Percentiles rank a stretch among this genome's conserved stretches.
phyloP scores from a whole-genome alignment of 2,329 filamentous ascomycete genomes.

The Pyrenophora teres region DNA sequence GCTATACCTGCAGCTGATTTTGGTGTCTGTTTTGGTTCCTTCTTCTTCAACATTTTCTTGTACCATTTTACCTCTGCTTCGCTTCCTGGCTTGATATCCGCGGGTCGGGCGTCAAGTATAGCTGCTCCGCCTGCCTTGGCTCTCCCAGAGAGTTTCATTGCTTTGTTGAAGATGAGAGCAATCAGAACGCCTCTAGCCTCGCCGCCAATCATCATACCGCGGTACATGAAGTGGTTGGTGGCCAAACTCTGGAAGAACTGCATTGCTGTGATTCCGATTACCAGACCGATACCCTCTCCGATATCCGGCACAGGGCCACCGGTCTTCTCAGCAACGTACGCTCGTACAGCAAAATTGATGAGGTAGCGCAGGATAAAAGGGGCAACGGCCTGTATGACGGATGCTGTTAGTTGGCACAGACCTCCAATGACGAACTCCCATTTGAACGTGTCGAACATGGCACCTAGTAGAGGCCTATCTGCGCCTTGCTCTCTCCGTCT shows the following conservation, averaged over 20 bases:
- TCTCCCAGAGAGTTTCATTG: constrained; percentile 83
- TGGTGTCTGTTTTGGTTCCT: constrained; percentile 48
- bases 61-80: constrained; percentile 58
- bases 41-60: constrained; percentile 52
- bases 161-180: constrained; percentile 86
- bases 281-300: constrained; percentile 77
- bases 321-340: constrained; percentile 68
- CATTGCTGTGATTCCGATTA: constrained; percentile 83
- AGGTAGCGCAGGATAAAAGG: constrained; percentile 86
- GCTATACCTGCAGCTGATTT: constrained; percentile 57
- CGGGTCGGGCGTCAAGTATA: constrained; percentile 45
- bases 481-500: constrained; percentile 67
- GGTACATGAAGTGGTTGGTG: constrained; percentile 90
- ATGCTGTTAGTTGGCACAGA: constrained; percentile 72
- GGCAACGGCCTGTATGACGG: constrained; percentile 74
- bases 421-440: constrained; percentile 85
- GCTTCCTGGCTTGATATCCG: constrained; percentile 54
- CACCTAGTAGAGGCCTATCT: constrained; percentile 75
- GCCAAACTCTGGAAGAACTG: constrained; percentile 80
- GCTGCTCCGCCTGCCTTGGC: constrained; percentile 80
- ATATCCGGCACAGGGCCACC: constrained; percentile 67
- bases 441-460: constrained; percentile 84
- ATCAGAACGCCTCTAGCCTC: constrained; percentile 82
- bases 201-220: constrained; percentile 88
- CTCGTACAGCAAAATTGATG: constrained; percentile 81